A percentile compares a stretch with the other conserved stretches of the same genome.
phyloP scores from a whole-genome alignment of 495 filamentous ascomycete genomes.

The Xylaria flabelliformis region DNA sequence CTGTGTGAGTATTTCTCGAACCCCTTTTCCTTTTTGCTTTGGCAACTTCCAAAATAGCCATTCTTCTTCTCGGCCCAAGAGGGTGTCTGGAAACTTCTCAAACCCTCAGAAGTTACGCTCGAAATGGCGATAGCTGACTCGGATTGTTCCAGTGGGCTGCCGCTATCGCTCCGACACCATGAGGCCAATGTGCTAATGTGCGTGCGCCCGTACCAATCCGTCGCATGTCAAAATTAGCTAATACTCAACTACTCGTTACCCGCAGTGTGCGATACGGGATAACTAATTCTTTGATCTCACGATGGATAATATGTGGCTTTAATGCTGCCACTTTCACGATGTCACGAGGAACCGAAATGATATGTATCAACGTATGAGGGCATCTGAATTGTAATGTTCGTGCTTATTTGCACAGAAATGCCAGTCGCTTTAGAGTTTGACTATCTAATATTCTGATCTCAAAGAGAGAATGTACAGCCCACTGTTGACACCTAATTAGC shows the following conservation, averaged over 20 bases:
- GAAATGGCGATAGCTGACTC: neutral
- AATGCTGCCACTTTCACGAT: neutral
- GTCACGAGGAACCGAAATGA: neutral
- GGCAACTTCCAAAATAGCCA: neutral
- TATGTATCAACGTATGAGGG: neutral
- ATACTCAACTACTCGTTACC: neutral
- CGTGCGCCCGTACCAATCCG: neutral
- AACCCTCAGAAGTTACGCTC: neutral
- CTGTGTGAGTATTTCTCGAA: slow-evolving; percentile 36
- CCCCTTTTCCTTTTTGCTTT: neutral
- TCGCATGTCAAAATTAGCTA: no score
- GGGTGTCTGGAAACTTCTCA: neutral
- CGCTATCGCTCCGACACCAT: slow-evolving; percentile 19
- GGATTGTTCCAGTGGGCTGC: slow-evolving; percentile 32
- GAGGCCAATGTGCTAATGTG: neutral
- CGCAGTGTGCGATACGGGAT: neutral
- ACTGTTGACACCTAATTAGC: neutral
- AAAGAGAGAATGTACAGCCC: neutral
- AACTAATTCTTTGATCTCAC: neutral
- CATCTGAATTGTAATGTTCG: neutral
- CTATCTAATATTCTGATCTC: neutral
- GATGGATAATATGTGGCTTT: neutral
- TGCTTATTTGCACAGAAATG: neutral
- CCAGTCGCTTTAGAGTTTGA: neutral
- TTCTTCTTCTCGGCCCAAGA: neutral